phyloP scores from a whole-genome alignment of 345 rosid species.

The Boechera retrofracta region DNA sequence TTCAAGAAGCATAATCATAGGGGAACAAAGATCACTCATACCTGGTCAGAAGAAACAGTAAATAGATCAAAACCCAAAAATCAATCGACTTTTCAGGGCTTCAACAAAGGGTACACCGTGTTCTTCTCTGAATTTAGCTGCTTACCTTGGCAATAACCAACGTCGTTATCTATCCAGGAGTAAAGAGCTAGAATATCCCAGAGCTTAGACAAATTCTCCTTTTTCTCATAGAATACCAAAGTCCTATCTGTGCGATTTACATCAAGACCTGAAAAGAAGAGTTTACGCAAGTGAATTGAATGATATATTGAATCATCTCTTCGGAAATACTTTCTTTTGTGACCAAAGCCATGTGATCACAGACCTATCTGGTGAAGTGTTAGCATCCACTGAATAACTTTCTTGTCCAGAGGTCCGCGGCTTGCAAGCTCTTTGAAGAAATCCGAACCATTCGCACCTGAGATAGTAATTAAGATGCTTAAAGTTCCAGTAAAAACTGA shows the following conservation, averaged over 20 bases:
- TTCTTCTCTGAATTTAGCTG: conserved; percentile 1
- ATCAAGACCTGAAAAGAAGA: conserved; percentile 69
- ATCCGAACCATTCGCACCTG: conserved; percentile 48
- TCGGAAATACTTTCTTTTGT: not conserved
- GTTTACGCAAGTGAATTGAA: not conserved
- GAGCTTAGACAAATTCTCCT: conserved; percentile 84
- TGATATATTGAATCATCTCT: not conserved
- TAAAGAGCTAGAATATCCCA: conserved; percentile 97
- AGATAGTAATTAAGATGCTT: conserved; percentile 6
- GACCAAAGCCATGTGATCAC: conserved; percentile 31
- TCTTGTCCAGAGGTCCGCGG: conserved; percentile 71
- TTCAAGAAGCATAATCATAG: conserved; percentile 94
- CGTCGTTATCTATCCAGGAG: conserved; percentile 91
- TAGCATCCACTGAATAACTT: conserved; percentile 85
- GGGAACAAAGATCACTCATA: conserved; percentile 99
- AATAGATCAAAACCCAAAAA: conserved; percentile 20
- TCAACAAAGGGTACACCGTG: not conserved
- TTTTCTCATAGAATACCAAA: conserved; percentile 88
- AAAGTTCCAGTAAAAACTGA: conserved; percentile 24
- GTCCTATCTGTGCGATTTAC: conserved; percentile 95
- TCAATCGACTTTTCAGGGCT: not conserved
- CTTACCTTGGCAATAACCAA: conserved; percentile 97
- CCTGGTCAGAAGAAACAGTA: conserved; percentile 53
- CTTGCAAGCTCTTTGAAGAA: conserved; percentile 58
- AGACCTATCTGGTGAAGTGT: conserved; percentile 95